Evolutionary conservation across 2,329 filamentous ascomycete genomes (phyloP).

Genomic region (Aspergillus bombycis): DNA sequence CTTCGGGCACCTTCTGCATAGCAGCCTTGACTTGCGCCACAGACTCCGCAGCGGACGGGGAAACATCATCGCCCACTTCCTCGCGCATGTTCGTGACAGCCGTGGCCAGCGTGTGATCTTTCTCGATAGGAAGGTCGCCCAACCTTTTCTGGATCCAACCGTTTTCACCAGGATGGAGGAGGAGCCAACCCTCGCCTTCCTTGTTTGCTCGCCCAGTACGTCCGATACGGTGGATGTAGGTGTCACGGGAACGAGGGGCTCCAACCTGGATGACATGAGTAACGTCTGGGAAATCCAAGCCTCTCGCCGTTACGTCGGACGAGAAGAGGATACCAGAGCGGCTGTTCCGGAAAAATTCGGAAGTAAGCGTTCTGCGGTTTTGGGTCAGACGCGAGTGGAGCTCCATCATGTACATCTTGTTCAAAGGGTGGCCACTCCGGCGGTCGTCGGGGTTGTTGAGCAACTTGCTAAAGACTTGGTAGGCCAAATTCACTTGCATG

Average conservation of each 20-base stretch:
- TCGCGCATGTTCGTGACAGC: conserved; percentile 15
- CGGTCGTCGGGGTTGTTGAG: conserved; percentile 35
- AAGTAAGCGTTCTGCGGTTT: conserved; percentile 65
- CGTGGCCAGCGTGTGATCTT: conserved; percentile 20
- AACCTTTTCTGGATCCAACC: conserved; percentile 44
- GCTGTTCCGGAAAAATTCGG: conserved; percentile 71
- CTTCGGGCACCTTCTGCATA: conserved; percentile 29
- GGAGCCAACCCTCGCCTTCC: conserved; percentile 64
- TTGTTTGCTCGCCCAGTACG: conserved; percentile 72
- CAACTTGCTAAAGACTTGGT: conserved; percentile 60
- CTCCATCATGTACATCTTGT: conserved; percentile 50
- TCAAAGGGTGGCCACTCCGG: conserved; percentile 33
- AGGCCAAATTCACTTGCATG: conserved; percentile 68
- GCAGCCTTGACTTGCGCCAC: conserved; percentile 49
- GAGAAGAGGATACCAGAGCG: conserved; percentile 70
- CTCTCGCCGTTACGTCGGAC: conserved; percentile 78
- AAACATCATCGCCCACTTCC: conserved; percentile 9
- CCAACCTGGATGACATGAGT: conserved; percentile 79
- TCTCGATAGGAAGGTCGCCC: conserved; percentile 15
- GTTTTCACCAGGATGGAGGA: conserved; percentile 58
- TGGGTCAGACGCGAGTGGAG: conserved; percentile 85
- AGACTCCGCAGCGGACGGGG: conserved; percentile 19
- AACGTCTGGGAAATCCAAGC: conserved; percentile 81
- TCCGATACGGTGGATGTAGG: conserved; percentile 76
- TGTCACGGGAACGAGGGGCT: conserved; percentile 65